These are phyloP conservation scores for Neurospora crassa DNA, from an alignment of 2,329 filamentous ascomycete genomes.

Conservation along the genomic window DNA sequence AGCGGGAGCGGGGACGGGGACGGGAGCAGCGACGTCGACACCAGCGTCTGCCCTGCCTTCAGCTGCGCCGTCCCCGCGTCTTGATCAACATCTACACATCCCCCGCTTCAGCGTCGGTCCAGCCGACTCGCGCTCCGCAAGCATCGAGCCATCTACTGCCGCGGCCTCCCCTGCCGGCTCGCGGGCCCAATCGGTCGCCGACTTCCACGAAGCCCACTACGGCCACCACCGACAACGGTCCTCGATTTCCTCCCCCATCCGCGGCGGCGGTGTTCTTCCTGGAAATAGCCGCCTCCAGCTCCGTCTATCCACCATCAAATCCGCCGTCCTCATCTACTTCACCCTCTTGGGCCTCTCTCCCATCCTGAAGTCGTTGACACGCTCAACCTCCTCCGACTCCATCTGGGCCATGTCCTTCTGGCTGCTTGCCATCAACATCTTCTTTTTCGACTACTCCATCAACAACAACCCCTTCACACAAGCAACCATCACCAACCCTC, in stretches of 20 bases:
- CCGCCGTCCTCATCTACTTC: slow-evolving; percentile 84
- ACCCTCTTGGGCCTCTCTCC: slow-evolving; percentile 85
- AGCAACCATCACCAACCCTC: slow-evolving; percentile 9
- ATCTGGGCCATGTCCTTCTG: slow-evolving; percentile 97
- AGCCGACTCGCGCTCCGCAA: slow-evolving; percentile 31
- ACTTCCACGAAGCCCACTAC: slow-evolving; percentile 14
- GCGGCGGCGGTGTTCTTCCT: slow-evolving; percentile 25
- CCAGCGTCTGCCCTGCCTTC: neutral
- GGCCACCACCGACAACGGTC: slow-evolving; percentile 15
- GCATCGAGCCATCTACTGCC: neutral
- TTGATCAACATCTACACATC: slow-evolving; percentile 13
- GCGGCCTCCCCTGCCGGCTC: slow-evolving; percentile 2
- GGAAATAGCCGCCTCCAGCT: slow-evolving; percentile 35
- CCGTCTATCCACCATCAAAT: slow-evolving; percentile 75
- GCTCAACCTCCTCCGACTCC: slow-evolving; percentile 82
- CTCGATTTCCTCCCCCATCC: slow-evolving; percentile 20
- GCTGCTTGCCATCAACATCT: slow-evolving; percentile 89
- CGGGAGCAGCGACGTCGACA: neutral
- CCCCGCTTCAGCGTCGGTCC: slow-evolving; percentile 32
- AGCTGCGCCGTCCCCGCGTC: neutral
- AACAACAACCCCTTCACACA: slow-evolving; percentile 10
- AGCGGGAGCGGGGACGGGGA: neutral
- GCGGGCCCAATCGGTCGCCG: neutral
- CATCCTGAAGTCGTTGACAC: slow-evolving; percentile 92
- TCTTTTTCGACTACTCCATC: slow-evolving; percentile 87